Evolutionary conservation across 2,329 filamentous ascomycete genomes (phyloP), one percentile per base, ranked within the genome.

Genomic region (Arthroderma sp.): DNA sequence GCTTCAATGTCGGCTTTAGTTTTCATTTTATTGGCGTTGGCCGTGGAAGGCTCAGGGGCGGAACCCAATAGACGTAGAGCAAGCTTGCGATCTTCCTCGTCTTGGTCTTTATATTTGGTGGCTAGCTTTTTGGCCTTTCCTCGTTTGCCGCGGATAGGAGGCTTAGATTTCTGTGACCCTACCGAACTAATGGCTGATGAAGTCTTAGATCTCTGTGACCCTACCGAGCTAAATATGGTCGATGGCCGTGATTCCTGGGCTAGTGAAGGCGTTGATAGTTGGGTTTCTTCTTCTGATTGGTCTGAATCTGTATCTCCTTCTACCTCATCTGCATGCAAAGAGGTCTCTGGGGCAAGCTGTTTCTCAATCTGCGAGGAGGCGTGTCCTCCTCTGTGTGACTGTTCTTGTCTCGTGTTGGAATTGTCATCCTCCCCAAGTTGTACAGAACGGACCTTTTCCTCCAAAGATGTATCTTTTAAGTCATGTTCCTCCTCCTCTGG

Each of bases 21-120:
- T 64, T 73, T 73, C 13, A 81, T 82, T 84, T 83, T 64, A 87
- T 79, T 38, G 81, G 80, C 0, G 87, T 79, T 38, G 81, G 80
- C 0, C 85, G 85, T 0, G 80, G 63, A 71, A 69, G 56, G 63
- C 63, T 47, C 67, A 66, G 60, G 68, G 59, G 79, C 76, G 1
- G 88, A 85, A 39, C 93, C 93, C n/a, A 95, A 83, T n/a, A 97
- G 79, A 23, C 84, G 80, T 71, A 96, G 86, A 33, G 90, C 89
- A 0, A 91, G 81, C 5, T 81, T 81, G 11, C 90, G 88, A 66
- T 98, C 93, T 71, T 95, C 91, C 57, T 95, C 90, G 65, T 97
- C 91, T 76, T 97, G 93, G 64, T 94, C 77, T 49, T 87, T 91
- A 73, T 98, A 98, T 70, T 95, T 96, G 59, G 82, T 77, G 2